Conservation (phyloP, 169 alveolate genomes). For the Plasmodium malariae region DNA sequence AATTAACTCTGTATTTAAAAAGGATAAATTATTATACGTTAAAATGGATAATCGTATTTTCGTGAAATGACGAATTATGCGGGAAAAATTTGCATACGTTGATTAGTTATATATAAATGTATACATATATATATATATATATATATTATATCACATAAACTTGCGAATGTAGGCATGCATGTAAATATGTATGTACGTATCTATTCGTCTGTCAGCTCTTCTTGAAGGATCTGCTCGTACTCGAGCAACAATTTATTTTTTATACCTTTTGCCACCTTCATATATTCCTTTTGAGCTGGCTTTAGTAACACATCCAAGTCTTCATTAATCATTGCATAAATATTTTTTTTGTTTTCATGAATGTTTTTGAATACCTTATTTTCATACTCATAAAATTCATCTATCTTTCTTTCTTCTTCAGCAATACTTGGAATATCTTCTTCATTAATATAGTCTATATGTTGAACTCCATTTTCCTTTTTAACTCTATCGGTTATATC, state of each 20-base stretch:
- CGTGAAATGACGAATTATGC: too few relatives aligned
- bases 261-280: conserved; percentile 52
- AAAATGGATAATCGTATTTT: too few relatives aligned
- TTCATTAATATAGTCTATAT: conserved; percentile 14
- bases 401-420: conserved; percentile 60
- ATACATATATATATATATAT: too few relatives aligned
- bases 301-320: conserved; percentile 54
- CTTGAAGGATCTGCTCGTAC: conserved; percentile 53
- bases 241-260: conserved; percentile 52
- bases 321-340: conserved; percentile 50
- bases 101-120: neutral
- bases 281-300: conserved; percentile 72
- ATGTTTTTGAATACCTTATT: conserved; percentile 30
- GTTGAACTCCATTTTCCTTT: conserved; percentile 1
- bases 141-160: too few relatives aligned
- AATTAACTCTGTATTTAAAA: too few relatives aligned
- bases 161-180: neutral
- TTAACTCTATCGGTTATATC: conserved; percentile 61
- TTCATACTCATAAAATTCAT: conserved; percentile 69
- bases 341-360: conserved; percentile 42
- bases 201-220: conserved; percentile 26
- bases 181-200: neutral
- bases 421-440: conserved; percentile 51
- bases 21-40: too few relatives aligned
- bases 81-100: neutral